Base-by-base conservation (phyloP, 2,329 filamentous ascomycete species). In the Trichoderma lentiforme region DNA sequence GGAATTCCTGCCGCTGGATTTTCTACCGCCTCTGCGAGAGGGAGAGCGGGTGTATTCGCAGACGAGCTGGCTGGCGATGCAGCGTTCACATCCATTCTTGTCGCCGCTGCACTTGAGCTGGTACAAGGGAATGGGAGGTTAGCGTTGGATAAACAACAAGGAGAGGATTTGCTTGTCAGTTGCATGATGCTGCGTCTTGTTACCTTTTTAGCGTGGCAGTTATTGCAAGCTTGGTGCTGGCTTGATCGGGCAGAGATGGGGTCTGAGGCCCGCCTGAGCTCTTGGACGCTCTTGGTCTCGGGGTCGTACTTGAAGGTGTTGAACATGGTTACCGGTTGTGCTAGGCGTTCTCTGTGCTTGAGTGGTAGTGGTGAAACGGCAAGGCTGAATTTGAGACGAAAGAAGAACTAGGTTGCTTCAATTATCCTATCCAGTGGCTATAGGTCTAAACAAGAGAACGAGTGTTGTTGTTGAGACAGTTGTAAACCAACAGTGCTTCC, bases 141-240 rank as follows among this genome's bases (percentile, higher is more conserved):
- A 61, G 60, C 71, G 70, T 68, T 60, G 26, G 36, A 30, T 53
- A 30, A n/a, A 28, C 26, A 58, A 60, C 53, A 60, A 43, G 9
- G 6, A 15, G n/a, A 24, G 15, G 14, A n/a, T 3, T 30, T 67
- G 24, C 18, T 11, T 51, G 47, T 11, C 18, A 11, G 39, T 12
- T 3, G 26, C 36, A 21, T n/a, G 28, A 18, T 47, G 14, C 14
- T 74, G 34, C 65, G n/a, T 26, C 18, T 28, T 60, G 4, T 9
- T 74, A 82, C 81, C 77, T 83, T 83, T 70, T 83, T 83, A 74
- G 81, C 79, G 61, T 82, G 80, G 65, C 81, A 82, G 32, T 80
- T 76, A 61, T 81, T 79, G 74, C 81, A 83, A 3, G 81, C 81
- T 72, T 82, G 80, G 73, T 82, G 81, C 64, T 78, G 78, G 73